Evolutionary conservation across 371 early-diverging fungal species (phyloP), one percentile per base, ranked within the genome.

Genomic region (Dinochytrium kinnereticum): DNA sequence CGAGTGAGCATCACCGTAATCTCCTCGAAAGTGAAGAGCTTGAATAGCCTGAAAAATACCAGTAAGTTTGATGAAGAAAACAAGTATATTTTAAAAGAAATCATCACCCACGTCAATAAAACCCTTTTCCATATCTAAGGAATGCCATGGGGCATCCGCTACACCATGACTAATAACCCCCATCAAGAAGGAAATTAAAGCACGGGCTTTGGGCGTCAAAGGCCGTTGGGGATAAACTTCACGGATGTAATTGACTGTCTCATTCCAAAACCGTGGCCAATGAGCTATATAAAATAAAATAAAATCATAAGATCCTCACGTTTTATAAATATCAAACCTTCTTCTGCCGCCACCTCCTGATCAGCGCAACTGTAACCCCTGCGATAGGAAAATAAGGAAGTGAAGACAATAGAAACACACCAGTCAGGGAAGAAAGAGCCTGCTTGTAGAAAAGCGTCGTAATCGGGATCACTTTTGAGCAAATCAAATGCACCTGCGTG

Each of bases 371-470:
- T 78, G 73, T 87, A 90, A 1, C 90, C 90, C 90, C 78, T 81
- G 57, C 30, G 28, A 70, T 3, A 61, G 39, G 17, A 61, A 67
- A 50, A 34, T 31, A 59, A n/a, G n/a, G n/a, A n/a, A n/a, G n/a
- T n/a, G n/a, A n/a, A n/a, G n/a, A n/a, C n/a, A n/a, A 53, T 17
- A 10, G 24, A 1, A 40, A 34, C 55, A 17, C 31, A 75, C 93
- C 94, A 95, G 79, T 95, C 95, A 2, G 95, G 95, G 76, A 95
- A 95, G 73, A 90, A 92, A 21, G 91, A 89, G 1, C 95, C 95
- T 0, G 95, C 91, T 73, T 94, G 92, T 10, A 91, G 73, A 44
- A 82, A 85, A 64, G 83, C 83, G 0, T 86, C 79, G 40, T 88
- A 24, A 39, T 37, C 36, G 5, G 65, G 53, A 55, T 67, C 40